A percentile compares a stretch with the other conserved stretches of the same genome.
Evolutionary conservation across 352 stramenopile species (phyloP).

Genomic region (Phytophthora tubulina): DNA sequence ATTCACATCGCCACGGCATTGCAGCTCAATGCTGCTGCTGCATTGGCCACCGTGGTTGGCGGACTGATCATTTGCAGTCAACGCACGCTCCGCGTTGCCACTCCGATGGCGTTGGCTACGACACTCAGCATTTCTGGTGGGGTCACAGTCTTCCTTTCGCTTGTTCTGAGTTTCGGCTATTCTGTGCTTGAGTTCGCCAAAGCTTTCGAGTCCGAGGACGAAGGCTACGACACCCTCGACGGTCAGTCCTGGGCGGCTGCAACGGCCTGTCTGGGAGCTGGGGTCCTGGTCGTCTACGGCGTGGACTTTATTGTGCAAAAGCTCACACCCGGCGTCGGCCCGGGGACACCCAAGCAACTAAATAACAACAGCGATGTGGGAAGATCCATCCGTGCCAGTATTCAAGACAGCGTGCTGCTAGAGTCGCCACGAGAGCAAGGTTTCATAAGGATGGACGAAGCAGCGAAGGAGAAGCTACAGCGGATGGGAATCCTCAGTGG

Average conservation of each 20-base stretch:
- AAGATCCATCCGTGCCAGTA: slow-evolving; percentile 19
- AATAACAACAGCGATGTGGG: not conserved
- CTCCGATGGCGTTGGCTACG: slow-evolving; percentile 58
- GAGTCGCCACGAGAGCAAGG: slow-evolving; percentile 36
- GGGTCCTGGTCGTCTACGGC: slow-evolving; percentile 66
- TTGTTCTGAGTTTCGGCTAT: slow-evolving; percentile 71
- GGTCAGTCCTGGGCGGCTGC: slow-evolving; percentile 75
- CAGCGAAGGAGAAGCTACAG: slow-evolving; percentile 64
- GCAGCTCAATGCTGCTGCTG: slow-evolving; percentile 53
- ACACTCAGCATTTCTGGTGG: slow-evolving; percentile 70
- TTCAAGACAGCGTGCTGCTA: slow-evolving; percentile 39
- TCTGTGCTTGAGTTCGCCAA: slow-evolving; percentile 40
- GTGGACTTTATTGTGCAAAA: slow-evolving; percentile 60
- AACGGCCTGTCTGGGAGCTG: slow-evolving; percentile 86
- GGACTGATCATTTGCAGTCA: slow-evolving; percentile 68
- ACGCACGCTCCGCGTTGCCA: slow-evolving; percentile 59
- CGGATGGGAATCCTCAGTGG: slow-evolving; percentile 93
- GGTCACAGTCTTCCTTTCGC: slow-evolving; percentile 80
- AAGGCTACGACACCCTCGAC: slow-evolving; percentile 25
- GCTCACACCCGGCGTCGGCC: slow-evolving; percentile 41
- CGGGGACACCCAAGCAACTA: slow-evolving; percentile 22
- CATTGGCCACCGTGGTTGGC: slow-evolving; percentile 62
- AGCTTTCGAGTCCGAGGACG: slow-evolving; percentile 44
- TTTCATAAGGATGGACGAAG: slow-evolving; percentile 52
- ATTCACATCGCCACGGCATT: slow-evolving; percentile 38